These are phyloP conservation scores for Tieghemiomyces parasiticus DNA, from an alignment of 192 early-diverging fungal genomes.

Conservation along the genomic window DNA sequence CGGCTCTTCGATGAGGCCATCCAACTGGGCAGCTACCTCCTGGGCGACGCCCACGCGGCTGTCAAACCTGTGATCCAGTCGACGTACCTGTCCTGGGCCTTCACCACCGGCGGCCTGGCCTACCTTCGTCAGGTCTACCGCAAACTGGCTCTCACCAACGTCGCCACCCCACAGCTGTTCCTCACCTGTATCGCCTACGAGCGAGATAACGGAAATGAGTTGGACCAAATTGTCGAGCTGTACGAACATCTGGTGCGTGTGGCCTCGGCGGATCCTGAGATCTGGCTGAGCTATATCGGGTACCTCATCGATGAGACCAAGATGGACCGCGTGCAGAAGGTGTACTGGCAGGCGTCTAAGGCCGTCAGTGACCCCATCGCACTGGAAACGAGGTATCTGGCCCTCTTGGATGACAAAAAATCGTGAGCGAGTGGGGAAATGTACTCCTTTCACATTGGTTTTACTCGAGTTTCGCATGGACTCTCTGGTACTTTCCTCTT, in stretches of 20 bases:
- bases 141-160: neutral
- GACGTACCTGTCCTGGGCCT: neutral
- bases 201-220: neutral
- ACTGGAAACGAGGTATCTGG: neutral
- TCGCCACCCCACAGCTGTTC: neutral
- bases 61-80: neutral
- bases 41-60: neutral
- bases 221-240: neutral
- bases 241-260: conserved; percentile 4
- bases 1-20: neutral
- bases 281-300: neutral
- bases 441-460: too few relatives aligned
- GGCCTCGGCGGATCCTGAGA: neutral
- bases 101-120: neutral
- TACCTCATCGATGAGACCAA: neutral
- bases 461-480: too few relatives aligned
- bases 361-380: neutral
- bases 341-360: neutral
- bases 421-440: too few relatives aligned
- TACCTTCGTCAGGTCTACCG: neutral
- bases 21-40: neutral
- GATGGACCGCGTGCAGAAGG: neutral
- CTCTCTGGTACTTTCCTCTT: too few relatives aligned
- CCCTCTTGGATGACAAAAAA: neutral
- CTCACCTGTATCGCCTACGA: neutral